Evolutionary conservation across 2,329 filamentous ascomycete species (phyloP), one percentile per base, ranked within the genome.

Genomic region (Hypoxylon sp.): DNA sequence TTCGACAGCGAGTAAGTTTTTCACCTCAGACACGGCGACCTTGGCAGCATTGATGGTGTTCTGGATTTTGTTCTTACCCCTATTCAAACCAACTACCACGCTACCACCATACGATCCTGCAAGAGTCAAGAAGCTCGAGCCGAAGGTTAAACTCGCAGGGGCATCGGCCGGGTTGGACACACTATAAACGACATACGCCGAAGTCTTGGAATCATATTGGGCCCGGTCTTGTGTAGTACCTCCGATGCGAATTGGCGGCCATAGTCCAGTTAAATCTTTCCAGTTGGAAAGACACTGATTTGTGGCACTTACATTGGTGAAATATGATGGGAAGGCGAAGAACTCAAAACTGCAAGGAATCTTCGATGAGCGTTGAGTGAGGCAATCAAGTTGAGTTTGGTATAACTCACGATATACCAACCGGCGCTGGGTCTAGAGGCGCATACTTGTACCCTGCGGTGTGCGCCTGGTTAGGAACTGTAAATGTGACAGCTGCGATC

Each of bases 181-280:
- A 0, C 80, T 81, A 69, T 88, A 89, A 1, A 81, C 81, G 1
- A 89, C 86, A 7, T 84, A 82, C 2, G 79, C 81, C 1, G 78
- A 78, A 0, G 80, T 82, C 0, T 77, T 73, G 1, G 85, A 71
- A 73, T 88, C 82, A 68, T 85, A 88, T 2, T 78, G 82, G 0
- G 86, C 86, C 3, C 86, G 82, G 70, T 88, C 86, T 79, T 88
- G 85, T 0, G 86, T 88, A 0, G 86, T 89, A 1, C 86, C 86
- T n/a, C 87, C 87, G 60, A 89, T 87, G 56, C 86, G 80, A 50
- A 88, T 81, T 0, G 85, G 86, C 6, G 86, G 85, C 83, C 83
- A 86, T 10, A 77, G 79, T 1, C 86, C 86, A 0, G 82, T 84
- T 53, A 88, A 65, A 11, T 82, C 78, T 66, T 83, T 82, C 71